A percentile compares a stretch with the other conserved stretches of the same genome.
phyloP scores from a whole-genome alignment of 2,329 filamentous ascomycete species.

The Pezicula radicicola region DNA sequence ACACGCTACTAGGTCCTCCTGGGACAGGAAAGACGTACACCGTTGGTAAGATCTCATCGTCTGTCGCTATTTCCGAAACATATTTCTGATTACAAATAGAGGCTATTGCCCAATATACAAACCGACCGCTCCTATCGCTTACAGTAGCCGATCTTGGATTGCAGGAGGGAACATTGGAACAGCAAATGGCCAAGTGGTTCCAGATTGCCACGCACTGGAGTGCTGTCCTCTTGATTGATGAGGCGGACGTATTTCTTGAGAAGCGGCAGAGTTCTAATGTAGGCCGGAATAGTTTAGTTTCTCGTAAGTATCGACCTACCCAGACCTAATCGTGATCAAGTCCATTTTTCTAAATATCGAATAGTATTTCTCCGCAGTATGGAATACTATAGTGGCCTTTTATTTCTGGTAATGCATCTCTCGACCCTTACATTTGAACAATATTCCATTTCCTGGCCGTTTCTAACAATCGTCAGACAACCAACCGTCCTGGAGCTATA shows the following conservation, averaged over 20 bases:
- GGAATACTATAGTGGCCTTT: constrained; percentile 37
- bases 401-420: constrained; percentile 27
- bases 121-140: constrained; percentile 18
- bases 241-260: constrained; percentile 47
- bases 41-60: constrained; percentile 7
- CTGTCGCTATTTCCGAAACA: background rate
- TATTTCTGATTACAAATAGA: background rate
- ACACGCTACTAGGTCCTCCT: constrained; percentile 1
- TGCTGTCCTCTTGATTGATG: constrained; percentile 46
- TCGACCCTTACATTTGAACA: too few relatives aligned
- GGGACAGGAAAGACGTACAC: constrained; percentile 16
- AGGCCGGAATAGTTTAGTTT: constrained; percentile 29
- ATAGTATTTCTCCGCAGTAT: constrained; percentile 32
- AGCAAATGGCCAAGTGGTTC: constrained; percentile 42
- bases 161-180: constrained; percentile 37
- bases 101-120: constrained; percentile 11
- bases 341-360: background rate
- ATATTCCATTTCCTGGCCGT: background rate
- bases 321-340: background rate
- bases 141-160: constrained; percentile 46
- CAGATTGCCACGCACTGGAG: constrained; percentile 45
- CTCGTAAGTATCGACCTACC: constrained; percentile 5
- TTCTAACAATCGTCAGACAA: constrained; percentile 20
- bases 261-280: constrained; percentile 23
- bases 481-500: constrained; percentile 32